phyloP scores from a whole-genome alignment of 495 filamentous ascomycete species.

The Oleoguttula mirabilis region DNA sequence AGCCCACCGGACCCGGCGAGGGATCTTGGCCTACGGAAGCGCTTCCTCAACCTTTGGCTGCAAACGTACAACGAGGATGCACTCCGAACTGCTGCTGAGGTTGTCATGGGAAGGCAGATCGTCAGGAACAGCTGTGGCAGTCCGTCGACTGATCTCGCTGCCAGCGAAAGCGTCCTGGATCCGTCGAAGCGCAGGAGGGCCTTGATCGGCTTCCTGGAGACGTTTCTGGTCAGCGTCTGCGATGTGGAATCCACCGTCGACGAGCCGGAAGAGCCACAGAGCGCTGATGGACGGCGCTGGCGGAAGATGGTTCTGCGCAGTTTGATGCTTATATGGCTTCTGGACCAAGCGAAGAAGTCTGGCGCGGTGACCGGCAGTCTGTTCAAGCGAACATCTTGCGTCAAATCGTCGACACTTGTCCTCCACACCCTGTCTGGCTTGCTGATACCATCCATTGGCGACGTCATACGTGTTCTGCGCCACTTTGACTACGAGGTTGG shows the following conservation, averaged over 20 bases:
- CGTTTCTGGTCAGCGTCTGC: constrained; percentile 48
- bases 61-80: constrained; percentile 42
- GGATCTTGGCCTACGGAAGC: constrained; percentile 47
- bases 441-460: constrained; percentile 48
- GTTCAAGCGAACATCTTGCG: constrained; percentile 36
- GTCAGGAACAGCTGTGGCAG: neutral
- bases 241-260: constrained; percentile 29
- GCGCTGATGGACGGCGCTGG: constrained; percentile 30
- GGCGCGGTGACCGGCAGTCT: constrained; percentile 31
- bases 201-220: constrained; percentile 43
- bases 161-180: constrained; percentile 9
- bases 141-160: neutral
- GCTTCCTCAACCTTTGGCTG: constrained; percentile 47
- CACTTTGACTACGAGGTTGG: constrained; percentile 46
- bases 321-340: constrained; percentile 47
- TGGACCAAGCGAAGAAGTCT: constrained; percentile 42
- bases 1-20: constrained; percentile 4
- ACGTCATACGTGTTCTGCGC: constrained; percentile 41
- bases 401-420: constrained; percentile 46
- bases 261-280: constrained; percentile 24
- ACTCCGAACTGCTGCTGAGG: constrained; percentile 45
- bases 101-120: constrained; percentile 47
- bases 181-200: constrained; percentile 21
- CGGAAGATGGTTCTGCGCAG: constrained; percentile 47
- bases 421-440: constrained; percentile 41